Evolutionary conservation across 352 stramenopile genomes (phyloP).

Genomic region (Peronospora belbahrii): DNA sequence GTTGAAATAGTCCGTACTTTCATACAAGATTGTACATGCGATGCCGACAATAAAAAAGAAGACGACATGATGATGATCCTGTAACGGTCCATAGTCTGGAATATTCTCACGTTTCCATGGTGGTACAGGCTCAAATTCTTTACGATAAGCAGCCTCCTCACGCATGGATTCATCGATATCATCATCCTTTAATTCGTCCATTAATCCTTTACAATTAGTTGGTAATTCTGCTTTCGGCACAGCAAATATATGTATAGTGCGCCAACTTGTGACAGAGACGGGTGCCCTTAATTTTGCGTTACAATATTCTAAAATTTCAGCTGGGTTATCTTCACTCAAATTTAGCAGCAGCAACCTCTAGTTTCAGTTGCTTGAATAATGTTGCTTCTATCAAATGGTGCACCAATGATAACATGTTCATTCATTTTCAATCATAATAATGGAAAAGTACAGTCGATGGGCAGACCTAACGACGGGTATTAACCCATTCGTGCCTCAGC

Average conservation of each 20-base stretch:
- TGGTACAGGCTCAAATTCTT: conserved; percentile 66
- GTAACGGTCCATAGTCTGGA: conserved; percentile 64
- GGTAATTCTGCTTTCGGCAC: conserved; percentile 14
- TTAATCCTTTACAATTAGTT: conserved; percentile 6
- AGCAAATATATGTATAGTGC: too few relatives aligned
- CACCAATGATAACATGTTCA: neutral
- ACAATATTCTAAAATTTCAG: neutral
- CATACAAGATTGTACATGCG: conserved; percentile 60
- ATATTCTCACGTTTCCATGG: conserved; percentile 77
- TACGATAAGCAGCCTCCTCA: conserved; percentile 47
- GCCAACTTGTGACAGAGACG: too few relatives aligned
- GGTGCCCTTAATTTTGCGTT: too few relatives aligned
- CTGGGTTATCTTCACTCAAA: too few relatives aligned
- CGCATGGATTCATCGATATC: conserved; percentile 33
- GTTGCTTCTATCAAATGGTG: neutral
- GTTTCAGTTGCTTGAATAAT: conserved; percentile 15
- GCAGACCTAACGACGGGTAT: conserved; percentile 78
- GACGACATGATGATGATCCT: conserved; percentile 49
- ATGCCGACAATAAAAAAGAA: conserved; percentile 68
- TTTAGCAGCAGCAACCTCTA: conserved; percentile 37
- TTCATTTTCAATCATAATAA: conserved; percentile 15
- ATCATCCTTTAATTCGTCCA: conserved; percentile 5
- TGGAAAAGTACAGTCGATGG: conserved; percentile 86
- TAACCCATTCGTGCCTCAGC: conserved; percentile 82
- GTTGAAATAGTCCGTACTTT: conserved; percentile 67